These are phyloP conservation scores for Pseudohalonectria lignicola DNA, from an alignment of 2,329 filamentous ascomycete species.

Conservation along the genomic window DNA sequence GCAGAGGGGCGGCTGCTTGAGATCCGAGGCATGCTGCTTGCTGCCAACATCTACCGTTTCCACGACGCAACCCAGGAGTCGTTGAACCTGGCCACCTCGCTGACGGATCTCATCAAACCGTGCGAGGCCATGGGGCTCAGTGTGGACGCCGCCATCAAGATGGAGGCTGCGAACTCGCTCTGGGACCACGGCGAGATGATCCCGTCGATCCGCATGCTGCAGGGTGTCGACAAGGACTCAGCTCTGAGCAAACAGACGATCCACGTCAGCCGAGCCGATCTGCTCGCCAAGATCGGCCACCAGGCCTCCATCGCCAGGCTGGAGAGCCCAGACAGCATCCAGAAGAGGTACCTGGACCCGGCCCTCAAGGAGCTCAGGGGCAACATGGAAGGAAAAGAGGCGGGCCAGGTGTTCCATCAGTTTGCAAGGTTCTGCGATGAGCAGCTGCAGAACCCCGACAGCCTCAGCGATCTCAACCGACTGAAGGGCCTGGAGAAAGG, in stretches of 20 bases:
- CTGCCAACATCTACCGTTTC: constrained; percentile 64
- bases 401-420: constrained; percentile 84
- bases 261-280: constrained; percentile 59
- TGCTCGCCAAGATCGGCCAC: constrained; percentile 80
- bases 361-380: constrained; percentile 73
- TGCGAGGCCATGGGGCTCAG: constrained; percentile 63
- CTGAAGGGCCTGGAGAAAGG: constrained; percentile 68
- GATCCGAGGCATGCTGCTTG: constrained; percentile 63
- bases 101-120: constrained; percentile 64
- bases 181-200: constrained; percentile 92
- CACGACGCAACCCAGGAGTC: constrained; percentile 81
- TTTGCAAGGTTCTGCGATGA: constrained; percentile 94
- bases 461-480: constrained; percentile 72
- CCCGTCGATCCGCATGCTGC: constrained; percentile 80
- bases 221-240: constrained; percentile 53
- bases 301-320: constrained; percentile 83
- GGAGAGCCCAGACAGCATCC: constrained; percentile 84
- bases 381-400: constrained; percentile 55
- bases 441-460: constrained; percentile 79
- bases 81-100: constrained; percentile 69
- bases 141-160: constrained; percentile 64
- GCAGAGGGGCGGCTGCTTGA: constrained; percentile 60
- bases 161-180: constrained; percentile 79
- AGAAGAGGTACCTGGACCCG: constrained; percentile 73
- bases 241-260: constrained; percentile 60